A percentile compares a stretch with the other conserved stretches of the same genome.
Evolutionary conservation across 495 filamentous ascomycete genomes (phyloP).

Genomic region (Barbatosphaeria neglecta): DNA sequence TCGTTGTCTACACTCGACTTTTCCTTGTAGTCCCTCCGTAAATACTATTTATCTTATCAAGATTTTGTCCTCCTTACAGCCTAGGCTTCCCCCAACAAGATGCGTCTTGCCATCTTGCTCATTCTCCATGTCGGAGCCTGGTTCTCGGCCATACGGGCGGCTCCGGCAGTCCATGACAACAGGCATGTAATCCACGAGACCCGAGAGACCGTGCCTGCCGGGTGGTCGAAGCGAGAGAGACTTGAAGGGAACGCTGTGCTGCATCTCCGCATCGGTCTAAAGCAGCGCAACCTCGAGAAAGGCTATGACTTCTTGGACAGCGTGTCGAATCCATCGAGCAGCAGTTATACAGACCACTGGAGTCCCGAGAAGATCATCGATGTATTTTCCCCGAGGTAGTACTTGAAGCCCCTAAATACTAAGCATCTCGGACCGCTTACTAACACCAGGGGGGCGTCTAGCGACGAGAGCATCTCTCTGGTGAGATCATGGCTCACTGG

Average conservation of each 20-base stretch:
- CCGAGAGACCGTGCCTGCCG: neutral
- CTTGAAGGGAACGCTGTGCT: slow-evolving; percentile 4
- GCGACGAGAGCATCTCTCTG: neutral
- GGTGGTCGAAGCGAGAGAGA: neutral
- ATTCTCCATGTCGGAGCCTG: neutral
- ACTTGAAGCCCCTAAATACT: too few species aligned
- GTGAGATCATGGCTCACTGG: neutral
- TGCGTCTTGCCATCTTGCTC: neutral
- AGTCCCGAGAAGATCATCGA: neutral
- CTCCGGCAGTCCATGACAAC: neutral
- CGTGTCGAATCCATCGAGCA: neutral
- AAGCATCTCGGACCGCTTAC: too few species aligned
- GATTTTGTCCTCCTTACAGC: too few species aligned
- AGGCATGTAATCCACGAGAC: neutral
- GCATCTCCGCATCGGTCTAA: slow-evolving; percentile 41
- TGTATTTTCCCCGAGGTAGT: neutral
- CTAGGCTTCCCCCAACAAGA: too few species aligned
- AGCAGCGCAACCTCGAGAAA: slow-evolving; percentile 37
- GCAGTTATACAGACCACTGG: neutral
- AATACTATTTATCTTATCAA: too few species aligned
- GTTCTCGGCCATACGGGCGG: neutral
- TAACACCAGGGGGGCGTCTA: neutral
- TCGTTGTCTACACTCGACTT: too few species aligned
- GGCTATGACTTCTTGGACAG: slow-evolving; percentile 43
- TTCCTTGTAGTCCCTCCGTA: too few species aligned